phyloP scores from a whole-genome alignment of 371 early-diverging fungal genomes.

The Blakeslea trispora region DNA sequence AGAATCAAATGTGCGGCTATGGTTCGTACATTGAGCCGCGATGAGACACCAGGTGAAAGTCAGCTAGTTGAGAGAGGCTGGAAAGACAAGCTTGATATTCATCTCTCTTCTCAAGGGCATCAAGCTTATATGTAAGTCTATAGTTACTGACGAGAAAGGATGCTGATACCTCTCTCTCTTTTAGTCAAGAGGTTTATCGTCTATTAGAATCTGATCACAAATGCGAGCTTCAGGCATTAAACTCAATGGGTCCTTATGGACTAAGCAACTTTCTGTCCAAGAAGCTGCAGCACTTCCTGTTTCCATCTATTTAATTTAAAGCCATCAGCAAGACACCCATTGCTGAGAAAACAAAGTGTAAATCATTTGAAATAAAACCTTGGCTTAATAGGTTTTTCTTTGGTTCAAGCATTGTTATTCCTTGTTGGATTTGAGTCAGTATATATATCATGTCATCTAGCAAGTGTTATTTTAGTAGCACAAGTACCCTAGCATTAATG shows the following conservation, averaged over 20 bases:
- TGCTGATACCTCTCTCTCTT: no score
- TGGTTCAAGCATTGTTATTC: no score
- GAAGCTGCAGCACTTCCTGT: conserved; percentile 5
- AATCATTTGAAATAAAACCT: no score
- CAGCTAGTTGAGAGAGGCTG: conserved; percentile 23
- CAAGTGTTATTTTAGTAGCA: no score
- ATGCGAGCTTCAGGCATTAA: conserved; percentile 41
- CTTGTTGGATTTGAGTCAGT: no score
- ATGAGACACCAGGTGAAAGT: conserved; percentile 22
- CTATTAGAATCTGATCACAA: conserved; percentile 22
- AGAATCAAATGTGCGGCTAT: conserved; percentile 19
- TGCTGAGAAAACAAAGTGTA: no score
- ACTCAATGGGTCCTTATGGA: conserved; percentile 20
- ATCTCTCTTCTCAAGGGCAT: conserved; percentile 11
- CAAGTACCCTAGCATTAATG: no score
- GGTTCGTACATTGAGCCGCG: conserved; percentile 9
- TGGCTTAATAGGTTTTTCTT: no score
- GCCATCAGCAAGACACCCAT: no score
- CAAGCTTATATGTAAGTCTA: conserved; percentile 21
- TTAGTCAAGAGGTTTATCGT: conserved; percentile 27
- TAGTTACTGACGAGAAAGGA: no score
- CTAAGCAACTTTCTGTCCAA: conserved; percentile 14
- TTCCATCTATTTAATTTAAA: no score
- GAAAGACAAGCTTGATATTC: conserved; percentile 7
- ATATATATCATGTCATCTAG: no score